Percentiles rank a stretch among this genome's conserved stretches.
Evolutionary conservation across 768 basidiomycete species (phyloP).

Genomic region (Tricholoma saponaceum): DNA sequence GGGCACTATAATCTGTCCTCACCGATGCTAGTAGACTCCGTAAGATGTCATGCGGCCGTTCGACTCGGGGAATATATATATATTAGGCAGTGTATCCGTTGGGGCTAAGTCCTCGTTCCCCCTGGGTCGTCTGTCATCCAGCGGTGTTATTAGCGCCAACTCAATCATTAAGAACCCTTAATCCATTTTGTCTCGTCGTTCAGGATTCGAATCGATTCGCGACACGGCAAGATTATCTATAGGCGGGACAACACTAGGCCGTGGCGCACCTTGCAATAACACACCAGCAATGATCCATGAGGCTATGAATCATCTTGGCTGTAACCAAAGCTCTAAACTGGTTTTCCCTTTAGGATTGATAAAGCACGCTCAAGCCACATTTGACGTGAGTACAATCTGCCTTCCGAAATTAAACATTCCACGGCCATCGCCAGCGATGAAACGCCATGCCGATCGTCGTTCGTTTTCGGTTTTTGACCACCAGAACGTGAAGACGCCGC

Average conservation of each 20-base stretch:
- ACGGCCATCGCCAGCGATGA: constrained; percentile 2
- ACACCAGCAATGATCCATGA: constrained; percentile 7
- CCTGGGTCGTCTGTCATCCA: not conserved
- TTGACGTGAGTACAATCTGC: not conserved
- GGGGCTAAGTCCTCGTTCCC: not conserved
- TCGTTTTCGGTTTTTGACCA: constrained; percentile 5
- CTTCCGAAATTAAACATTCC: constrained; percentile 1
- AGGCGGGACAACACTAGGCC: not conserved
- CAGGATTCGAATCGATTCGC: not conserved
- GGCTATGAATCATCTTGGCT: constrained; percentile 3
- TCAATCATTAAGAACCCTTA: not conserved
- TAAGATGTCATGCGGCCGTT: not conserved
- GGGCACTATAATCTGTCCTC: not conserved
- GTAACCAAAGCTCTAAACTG: not conserved
- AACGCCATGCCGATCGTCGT: not conserved
- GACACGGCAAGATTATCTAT: not conserved
- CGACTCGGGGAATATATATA: not conserved
- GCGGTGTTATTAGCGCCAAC: not conserved
- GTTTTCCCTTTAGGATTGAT: not conserved
- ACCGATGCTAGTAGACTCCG: not conserved
- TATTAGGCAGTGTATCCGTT: not conserved
- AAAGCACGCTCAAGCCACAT: not conserved
- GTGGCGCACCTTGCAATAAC: not conserved
- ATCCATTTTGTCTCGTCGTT: not conserved
- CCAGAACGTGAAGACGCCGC: constrained; percentile 10